These are phyloP conservation scores for Withania somnifera DNA, from an alignment of 305 asterid species.

Conservation along the genomic window DNA sequence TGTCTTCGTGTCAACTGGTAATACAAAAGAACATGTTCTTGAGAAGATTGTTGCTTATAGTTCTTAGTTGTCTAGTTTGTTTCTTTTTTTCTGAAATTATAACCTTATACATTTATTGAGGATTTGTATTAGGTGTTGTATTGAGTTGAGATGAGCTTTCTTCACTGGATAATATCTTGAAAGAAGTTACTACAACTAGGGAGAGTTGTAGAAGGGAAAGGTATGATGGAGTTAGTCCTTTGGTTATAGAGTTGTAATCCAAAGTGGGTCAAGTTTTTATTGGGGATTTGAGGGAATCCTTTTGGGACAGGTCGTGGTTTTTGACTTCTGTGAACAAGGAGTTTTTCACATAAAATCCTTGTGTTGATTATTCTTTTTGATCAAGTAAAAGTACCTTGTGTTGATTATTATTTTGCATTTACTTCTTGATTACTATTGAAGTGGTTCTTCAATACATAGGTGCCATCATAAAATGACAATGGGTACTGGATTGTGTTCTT, in stretches of 20 bases:
- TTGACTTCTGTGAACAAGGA: neutral
- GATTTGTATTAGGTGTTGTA: neutral
- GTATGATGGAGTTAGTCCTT: neutral
- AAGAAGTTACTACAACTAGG: neutral
- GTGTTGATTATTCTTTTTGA: neutral
- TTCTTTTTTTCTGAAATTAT: neutral
- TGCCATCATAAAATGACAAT: no score
- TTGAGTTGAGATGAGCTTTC: neutral
- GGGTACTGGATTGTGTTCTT: no score
- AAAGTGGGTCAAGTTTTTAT: neutral
- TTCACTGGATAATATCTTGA: neutral
- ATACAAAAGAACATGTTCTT: neutral
- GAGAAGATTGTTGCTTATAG: neutral
- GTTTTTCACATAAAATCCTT: neutral
- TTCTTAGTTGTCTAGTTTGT: neutral
- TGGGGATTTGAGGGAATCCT: neutral
- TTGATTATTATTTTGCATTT: neutral
- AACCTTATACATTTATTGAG: neutral
- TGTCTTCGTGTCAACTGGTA: neutral
- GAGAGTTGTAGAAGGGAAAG: neutral
- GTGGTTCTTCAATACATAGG: neutral
- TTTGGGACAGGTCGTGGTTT: neutral
- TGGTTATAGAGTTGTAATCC: neutral
- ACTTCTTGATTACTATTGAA: neutral
- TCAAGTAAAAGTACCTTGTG: no score